A percentile compares a stretch with the other conserved stretches of the same genome.
These are phyloP conservation scores for Colletotrichum sidae DNA, from an alignment of 2,329 filamentous ascomycete species.

Conservation along the genomic window DNA sequence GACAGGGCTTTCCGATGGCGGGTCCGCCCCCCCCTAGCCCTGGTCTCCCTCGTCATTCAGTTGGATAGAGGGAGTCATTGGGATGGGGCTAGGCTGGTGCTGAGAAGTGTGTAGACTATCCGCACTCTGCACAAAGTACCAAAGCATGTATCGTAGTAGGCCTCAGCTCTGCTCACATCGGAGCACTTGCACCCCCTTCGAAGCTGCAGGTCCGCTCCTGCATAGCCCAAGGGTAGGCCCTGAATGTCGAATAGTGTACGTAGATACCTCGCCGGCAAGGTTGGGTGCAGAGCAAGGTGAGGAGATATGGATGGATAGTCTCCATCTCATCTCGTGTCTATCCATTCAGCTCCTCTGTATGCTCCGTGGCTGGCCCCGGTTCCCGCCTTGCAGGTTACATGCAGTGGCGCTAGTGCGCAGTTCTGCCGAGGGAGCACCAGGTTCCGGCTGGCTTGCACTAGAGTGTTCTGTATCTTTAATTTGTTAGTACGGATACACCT, in stretches of 20 bases:
- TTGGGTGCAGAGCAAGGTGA: too few species aligned
- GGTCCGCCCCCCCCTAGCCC: neutral
- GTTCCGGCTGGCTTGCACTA: slow-evolving; percentile 1
- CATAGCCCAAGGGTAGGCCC: slow-evolving; percentile 24
- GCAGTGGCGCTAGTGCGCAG: slow-evolving; percentile 28
- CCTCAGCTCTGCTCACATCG: too few species aligned
- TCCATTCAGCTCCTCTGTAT: slow-evolving; percentile 1
- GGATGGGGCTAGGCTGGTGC: too few species aligned
- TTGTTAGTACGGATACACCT: too few species aligned
- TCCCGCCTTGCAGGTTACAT: slow-evolving; percentile 35
- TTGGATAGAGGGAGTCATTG: slow-evolving; percentile 7
- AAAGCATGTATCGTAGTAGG: too few species aligned
- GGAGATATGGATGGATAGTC: neutral
- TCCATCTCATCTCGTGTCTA: slow-evolving; percentile 34
- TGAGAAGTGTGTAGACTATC: too few species aligned
- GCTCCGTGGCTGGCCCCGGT: slow-evolving; percentile 2
- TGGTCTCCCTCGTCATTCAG: slow-evolving; percentile 18
- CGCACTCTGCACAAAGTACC: too few species aligned
- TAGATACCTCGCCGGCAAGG: too few species aligned
- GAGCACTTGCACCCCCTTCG: slow-evolving; percentile 29
- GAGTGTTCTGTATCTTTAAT: neutral
- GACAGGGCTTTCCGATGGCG: slow-evolving; percentile 17
- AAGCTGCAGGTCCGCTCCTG: slow-evolving; percentile 35
- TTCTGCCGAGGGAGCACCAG: slow-evolving; percentile 24
- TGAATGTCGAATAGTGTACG: too few species aligned